phyloP scores from a whole-genome alignment of 805 yeast genomes.

The Diddensiella transvaalensis region DNA sequence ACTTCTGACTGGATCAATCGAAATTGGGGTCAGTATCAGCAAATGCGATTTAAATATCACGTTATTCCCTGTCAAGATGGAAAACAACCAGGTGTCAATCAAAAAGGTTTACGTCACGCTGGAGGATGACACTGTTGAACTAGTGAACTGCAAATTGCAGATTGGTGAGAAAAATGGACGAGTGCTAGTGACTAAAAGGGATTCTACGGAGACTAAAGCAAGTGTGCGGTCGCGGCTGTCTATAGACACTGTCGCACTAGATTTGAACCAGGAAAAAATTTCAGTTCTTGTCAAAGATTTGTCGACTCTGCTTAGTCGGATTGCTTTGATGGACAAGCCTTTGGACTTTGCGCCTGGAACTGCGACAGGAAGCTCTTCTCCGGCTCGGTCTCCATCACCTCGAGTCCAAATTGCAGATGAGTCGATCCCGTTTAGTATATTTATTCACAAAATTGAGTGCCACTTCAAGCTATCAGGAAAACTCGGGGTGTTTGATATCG shows the following conservation, averaged over 20 bases:
- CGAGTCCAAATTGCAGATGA: conserved; percentile 5
- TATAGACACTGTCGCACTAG: neutral
- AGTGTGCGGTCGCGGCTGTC: conserved; percentile 2
- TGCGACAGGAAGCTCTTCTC: neutral
- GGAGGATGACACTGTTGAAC: conserved; percentile 1
- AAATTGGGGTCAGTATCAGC: neutral
- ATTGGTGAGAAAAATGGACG: neutral
- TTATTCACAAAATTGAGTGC: conserved; percentile 10
- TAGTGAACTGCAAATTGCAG: neutral
- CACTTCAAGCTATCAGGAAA: conserved; percentile 1
- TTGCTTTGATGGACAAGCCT: neutral
- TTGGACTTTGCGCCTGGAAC: too few relatives aligned
- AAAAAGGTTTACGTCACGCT: neutral
- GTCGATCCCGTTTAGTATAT: neutral
- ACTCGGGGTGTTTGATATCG: conserved; percentile 14
- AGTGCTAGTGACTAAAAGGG: neutral
- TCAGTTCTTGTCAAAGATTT: neutral
- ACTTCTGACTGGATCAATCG: neutral
- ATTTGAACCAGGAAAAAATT: neutral
- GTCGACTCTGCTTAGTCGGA: neutral
- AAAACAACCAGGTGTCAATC: neutral
- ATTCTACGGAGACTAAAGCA: conserved; percentile 3
- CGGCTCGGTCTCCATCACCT: neutral
- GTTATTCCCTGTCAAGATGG: conserved; percentile 1
- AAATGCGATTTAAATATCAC: neutral